phyloP scores from a whole-genome alignment of 2,329 filamentous ascomycete genomes.

The Neonectria coccinea region DNA sequence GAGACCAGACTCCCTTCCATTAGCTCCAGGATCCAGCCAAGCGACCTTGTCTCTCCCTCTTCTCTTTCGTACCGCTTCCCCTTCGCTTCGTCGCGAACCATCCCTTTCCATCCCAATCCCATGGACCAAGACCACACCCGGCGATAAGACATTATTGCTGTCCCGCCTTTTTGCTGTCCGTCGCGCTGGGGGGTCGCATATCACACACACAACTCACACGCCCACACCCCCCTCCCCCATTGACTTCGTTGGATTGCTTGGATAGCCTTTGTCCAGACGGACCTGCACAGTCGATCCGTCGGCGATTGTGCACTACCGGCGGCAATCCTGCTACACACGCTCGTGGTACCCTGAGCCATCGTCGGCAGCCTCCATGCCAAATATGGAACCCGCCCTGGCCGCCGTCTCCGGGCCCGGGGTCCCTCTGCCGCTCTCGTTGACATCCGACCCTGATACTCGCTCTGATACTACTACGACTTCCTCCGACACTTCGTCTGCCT shows the following conservation, averaged over 20 bases:
- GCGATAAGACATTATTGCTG: conserved; percentile 36
- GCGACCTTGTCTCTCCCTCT: conserved; percentile 27
- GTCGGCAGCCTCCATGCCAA: conserved; percentile 25
- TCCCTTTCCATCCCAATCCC: conserved; percentile 17
- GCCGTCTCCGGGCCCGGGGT: conserved; percentile 38
- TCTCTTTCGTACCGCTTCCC: conserved; percentile 11
- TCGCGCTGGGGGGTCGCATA: conserved; percentile 17
- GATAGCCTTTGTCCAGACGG: not conserved
- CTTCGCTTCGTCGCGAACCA: conserved; percentile 9
- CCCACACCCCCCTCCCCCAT: conserved; percentile 13
- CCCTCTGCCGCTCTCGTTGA: conserved; percentile 36
- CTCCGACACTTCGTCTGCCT: conserved; percentile 35
- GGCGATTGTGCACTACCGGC: conserved; percentile 19
- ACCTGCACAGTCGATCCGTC: conserved; percentile 9
- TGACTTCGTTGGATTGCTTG: conserved; percentile 4
- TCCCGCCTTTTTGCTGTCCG: conserved; percentile 7
- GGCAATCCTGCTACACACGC: conserved; percentile 11
- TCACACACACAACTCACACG: conserved; percentile 21
- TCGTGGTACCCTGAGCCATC: conserved; percentile 13
- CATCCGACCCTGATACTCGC: conserved; percentile 40
- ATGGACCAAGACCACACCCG: conserved; percentile 27
- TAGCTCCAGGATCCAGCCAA: conserved; percentile 10
- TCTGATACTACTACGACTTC: conserved; percentile 42
- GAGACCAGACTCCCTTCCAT: conserved; percentile 14
- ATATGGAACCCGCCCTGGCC: conserved; percentile 44